These are phyloP conservation scores for Aspergillus fumigatiaffinis DNA, from an alignment of 2,329 filamentous ascomycete genomes.

Conservation along the genomic window DNA sequence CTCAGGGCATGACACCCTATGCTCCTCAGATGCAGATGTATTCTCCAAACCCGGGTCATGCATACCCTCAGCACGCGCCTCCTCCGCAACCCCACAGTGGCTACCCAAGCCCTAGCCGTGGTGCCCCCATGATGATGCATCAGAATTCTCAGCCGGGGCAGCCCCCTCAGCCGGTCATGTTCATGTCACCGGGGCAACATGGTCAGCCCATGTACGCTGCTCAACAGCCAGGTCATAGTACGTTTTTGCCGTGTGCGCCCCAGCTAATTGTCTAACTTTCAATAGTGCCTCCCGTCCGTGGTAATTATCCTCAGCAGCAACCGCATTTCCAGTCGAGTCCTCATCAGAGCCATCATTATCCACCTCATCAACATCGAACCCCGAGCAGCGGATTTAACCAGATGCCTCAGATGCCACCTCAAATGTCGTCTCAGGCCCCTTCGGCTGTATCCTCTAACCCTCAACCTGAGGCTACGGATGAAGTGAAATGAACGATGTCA, in stretches of 20 bases:
- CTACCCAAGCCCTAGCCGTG: conserved; percentile 83
- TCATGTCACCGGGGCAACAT: conserved; percentile 71
- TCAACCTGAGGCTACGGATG: conserved; percentile 44
- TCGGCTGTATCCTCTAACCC: conserved; percentile 31
- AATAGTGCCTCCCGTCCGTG: conserved; percentile 57
- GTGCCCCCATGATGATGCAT: conserved; percentile 89
- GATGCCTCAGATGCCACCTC: conserved; percentile 41
- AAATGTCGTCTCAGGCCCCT: conserved; percentile 39
- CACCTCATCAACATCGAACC: conserved; percentile 53
- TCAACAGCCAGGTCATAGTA: conserved; percentile 70
- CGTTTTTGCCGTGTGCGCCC: conserved; percentile 40
- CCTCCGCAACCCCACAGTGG: conserved; percentile 60
- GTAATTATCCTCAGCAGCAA: conserved; percentile 56
- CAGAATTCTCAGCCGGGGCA: conserved; percentile 93
- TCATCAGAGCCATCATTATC: conserved; percentile 61
- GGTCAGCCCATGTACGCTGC: conserved; percentile 69
- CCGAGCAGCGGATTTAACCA: conserved; percentile 55
- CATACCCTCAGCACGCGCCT: conserved; percentile 54
- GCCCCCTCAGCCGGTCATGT: conserved; percentile 62
- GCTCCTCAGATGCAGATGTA: conserved; percentile 79
- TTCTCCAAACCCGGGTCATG: conserved; percentile 68
- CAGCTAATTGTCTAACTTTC: conserved; percentile 26
- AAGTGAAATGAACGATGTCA: conserved; percentile 43
- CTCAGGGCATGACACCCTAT: conserved; percentile 65
- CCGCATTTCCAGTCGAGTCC: conserved; percentile 65